Base-by-base conservation (phyloP, 768 basidiomycete species). In the Exsudoporus frostii region DNA sequence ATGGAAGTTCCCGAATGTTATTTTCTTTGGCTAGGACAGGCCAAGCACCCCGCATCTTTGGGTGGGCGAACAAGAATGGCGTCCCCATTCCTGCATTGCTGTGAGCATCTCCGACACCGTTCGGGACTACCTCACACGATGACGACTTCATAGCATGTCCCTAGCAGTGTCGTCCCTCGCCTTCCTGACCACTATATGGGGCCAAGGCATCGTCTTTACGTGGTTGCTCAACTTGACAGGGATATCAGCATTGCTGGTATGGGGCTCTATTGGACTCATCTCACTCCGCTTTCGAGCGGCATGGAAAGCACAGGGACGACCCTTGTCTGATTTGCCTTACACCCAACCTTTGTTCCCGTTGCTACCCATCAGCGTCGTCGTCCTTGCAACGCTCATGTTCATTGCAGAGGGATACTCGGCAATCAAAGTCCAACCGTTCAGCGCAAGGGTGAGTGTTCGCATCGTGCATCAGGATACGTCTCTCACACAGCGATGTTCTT, bases 221-320 rank as follows among this genome's bases (percentile, higher is more conserved):
- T 81, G 80, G 85, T 71, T 86, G 10, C 70, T 85, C 45, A 82
- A 84, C 57, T 70, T 86, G 47, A 82, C 81, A 8, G 84, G 86
- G 38, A 81, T 88, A 41, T 84, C 81, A 1, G 81, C 83, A 2
- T 71, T 88, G 45, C 76, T 88, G 53, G 83, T 84, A 38, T 88
- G 86, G 85, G 79, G 76, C 24, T 77, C 79, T 27, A 81, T 85
- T 53, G 78, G 76, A 9, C 17, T 73, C 30, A 81, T 81, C 32
- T 80, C 78, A 5, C 63, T 86, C 33, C 81, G 84, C 29, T 88
- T 89, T 73, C 78, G 84, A 22, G 59, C 64, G n/a, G 85, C 83
- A 4, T 87, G 82, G 73, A 67, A 62, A 40, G 76, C 75, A 0
- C 83, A 83, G 45, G 79, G 79, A 19, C 74, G 79, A 51, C 60